Evolutionary conservation across 2,329 filamentous ascomycete genomes (phyloP).

Genomic region (Fusarium buharicum): DNA sequence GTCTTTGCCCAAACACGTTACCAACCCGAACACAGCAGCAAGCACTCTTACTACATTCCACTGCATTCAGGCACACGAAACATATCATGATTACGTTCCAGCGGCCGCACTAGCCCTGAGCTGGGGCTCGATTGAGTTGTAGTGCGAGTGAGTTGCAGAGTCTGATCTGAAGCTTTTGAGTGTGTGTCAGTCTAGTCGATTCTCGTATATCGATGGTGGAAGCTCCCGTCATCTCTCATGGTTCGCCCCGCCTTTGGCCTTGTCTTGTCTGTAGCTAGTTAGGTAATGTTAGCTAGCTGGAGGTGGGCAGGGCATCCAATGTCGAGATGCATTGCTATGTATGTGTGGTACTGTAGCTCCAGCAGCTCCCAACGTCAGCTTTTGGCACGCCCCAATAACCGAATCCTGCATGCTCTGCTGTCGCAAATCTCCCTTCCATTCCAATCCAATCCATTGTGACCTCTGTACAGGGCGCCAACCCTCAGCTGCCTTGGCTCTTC

Average conservation of each 20-base stretch:
- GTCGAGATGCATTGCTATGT: neutral
- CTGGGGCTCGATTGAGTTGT: constrained; percentile 10
- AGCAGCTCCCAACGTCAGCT: constrained; percentile 6
- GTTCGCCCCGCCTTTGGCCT: constrained; percentile 6
- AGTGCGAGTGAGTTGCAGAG: neutral
- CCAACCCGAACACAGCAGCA: constrained; percentile 1
- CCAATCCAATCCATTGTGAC: constrained; percentile 15
- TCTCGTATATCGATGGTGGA: constrained; percentile 12
- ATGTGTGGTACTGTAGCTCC: neutral
- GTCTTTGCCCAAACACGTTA: neutral
- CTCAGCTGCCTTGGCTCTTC: constrained; percentile 6
- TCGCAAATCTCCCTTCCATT: constrained; percentile 28
- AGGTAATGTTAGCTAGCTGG: constrained; percentile 5
- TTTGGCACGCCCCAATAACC: constrained; percentile 11
- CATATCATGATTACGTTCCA: constrained; percentile 22
- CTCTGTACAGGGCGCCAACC: constrained; percentile 18
- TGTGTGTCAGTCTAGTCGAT: constrained; percentile 18
- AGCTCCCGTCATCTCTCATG: constrained; percentile 7
- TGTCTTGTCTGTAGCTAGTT: neutral
- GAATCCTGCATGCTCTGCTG: neutral
- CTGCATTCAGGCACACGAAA: constrained; percentile 3
- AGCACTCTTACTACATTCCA: constrained; percentile 14
- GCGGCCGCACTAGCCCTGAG: constrained; percentile 19
- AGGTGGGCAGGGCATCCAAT: constrained; percentile 4
- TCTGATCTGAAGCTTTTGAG: neutral